Base-by-base conservation (phyloP, 2,329 filamentous ascomycete genomes). In the Venturia pyrina region DNA sequence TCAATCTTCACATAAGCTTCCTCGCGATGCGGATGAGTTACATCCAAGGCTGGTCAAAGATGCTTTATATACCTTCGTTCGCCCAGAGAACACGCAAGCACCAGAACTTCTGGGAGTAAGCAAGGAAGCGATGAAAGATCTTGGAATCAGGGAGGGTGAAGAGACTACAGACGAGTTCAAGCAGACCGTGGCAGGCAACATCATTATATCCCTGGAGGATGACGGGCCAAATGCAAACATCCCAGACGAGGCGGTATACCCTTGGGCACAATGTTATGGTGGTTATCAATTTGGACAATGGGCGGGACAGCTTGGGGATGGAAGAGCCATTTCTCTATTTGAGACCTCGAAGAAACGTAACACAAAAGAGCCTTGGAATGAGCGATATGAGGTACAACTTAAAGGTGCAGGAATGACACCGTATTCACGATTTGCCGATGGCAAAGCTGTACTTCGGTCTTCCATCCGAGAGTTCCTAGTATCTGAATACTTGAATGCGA, bases 241-340 rank as follows among this genome's bases (percentile, higher is more conserved):
- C 66, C 82, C 81, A 69, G 74, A 79, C 32, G 79, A 86, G 66
- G 89, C 89, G 24, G 87, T 95, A 56, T 99, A 99, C 75, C 93
- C 95, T 0, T 99, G 95, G 95, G 93, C 95, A 41, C 95, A 99
- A 78, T 98, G 95, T 78, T 99, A 99, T 75, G 95, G 95, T 66
- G 93, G 93, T 50, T 82, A 80, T 76, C 80, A 82, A 75, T 82
- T 82, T 67, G 95, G 95, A 6, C 87, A 89, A 70, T 99, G 93
- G 93, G 95, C 95, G 3, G 93, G 95, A 6, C 95, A 99, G 76
- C 85, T 99, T 0, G 95, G 95, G 53, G 95, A 99, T 74, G 95
- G 95, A 7, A 85, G 95, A 65, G 95, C 93, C 40, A 98, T 99
- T 70, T 96, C 91, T 44, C 81, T 99, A 1, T 98, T 98, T 72